A percentile compares a stretch with the other conserved stretches of the same genome.
These are phyloP conservation scores for Bifiguratus adelaidae DNA, from an alignment of 192 early-diverging fungal species.

Conservation along the genomic window DNA sequence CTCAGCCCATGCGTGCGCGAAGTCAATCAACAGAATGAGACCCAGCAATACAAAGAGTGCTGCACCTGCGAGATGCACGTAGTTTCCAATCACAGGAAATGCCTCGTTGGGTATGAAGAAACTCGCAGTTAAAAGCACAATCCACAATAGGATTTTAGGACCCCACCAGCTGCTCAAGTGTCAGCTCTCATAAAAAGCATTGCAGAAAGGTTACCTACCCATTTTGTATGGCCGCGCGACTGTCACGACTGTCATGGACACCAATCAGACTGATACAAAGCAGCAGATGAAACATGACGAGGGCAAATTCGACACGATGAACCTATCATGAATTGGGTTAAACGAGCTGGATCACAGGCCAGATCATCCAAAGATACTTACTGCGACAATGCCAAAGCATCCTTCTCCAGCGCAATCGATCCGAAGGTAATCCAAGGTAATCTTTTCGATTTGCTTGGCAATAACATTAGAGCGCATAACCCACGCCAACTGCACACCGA, in stretches of 20 bases:
- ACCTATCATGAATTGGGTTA: no score
- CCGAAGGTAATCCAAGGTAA: no score
- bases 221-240: slow-evolving; percentile 72
- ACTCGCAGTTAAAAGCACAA: slow-evolving; percentile 36
- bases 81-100: slow-evolving; percentile 51
- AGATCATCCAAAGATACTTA: no score
- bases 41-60: slow-evolving; percentile 63
- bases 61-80: slow-evolving; percentile 53
- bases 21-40: slow-evolving; percentile 67
- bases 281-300: slow-evolving; percentile 45
- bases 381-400: no score
- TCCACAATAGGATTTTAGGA: slow-evolving; percentile 33
- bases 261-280: slow-evolving; percentile 37
- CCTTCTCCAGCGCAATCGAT: no score
- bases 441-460: no score
- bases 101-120: slow-evolving; percentile 71
- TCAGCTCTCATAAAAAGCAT: background rate
- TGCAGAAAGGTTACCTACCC: slow-evolving; percentile 31
- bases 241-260: slow-evolving; percentile 57
- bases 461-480: no score
- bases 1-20: slow-evolving; percentile 64
- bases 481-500: no score
- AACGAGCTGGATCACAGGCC: no score
- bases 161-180: slow-evolving; percentile 24
- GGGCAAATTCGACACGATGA: slow-evolving; percentile 77